phyloP scores from a whole-genome alignment of 495 filamentous ascomycete species.

The Corynascus novoguineensis region DNA sequence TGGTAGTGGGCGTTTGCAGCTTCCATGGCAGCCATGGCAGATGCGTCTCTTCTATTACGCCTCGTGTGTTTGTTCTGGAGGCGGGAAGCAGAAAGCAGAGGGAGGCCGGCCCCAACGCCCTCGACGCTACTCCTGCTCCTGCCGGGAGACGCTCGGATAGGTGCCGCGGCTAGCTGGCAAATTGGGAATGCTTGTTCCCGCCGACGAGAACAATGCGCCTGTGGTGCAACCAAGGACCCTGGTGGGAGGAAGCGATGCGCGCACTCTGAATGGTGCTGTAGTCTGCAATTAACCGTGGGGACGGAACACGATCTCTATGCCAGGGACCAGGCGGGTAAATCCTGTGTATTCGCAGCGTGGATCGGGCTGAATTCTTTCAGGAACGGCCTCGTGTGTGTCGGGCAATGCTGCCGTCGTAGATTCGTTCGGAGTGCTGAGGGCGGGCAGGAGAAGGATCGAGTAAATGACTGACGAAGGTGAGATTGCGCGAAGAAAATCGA shows the following conservation, averaged over 20 bases:
- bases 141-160: conserved; percentile 5
- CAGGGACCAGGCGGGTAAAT: not conserved
- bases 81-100: not conserved
- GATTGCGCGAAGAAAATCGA: not conserved
- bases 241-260: conserved; percentile 15
- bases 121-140: conserved; percentile 1
- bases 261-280: conserved; percentile 3
- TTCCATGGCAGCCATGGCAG: conserved; percentile 33
- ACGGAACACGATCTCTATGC: not conserved
- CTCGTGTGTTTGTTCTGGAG: not conserved
- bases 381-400: not conserved
- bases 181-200: not conserved
- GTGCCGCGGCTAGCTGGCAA: conserved; percentile 9
- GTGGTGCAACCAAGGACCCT: conserved; percentile 18
- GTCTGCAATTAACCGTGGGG: conserved; percentile 22
- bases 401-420: not conserved
- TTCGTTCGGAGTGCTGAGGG: not conserved
- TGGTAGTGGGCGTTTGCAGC: conserved; percentile 28
- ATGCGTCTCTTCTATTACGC: not conserved
- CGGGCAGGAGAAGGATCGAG: not conserved
- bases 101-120: conserved; percentile 3
- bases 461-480: not conserved
- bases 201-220: conserved; percentile 12
- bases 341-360: no score
- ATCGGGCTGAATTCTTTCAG: not conserved